Percentiles rank a stretch among this genome's conserved stretches.
phyloP scores from a whole-genome alignment of 164 flowering plant species.

The Saururus chinensis region DNA sequence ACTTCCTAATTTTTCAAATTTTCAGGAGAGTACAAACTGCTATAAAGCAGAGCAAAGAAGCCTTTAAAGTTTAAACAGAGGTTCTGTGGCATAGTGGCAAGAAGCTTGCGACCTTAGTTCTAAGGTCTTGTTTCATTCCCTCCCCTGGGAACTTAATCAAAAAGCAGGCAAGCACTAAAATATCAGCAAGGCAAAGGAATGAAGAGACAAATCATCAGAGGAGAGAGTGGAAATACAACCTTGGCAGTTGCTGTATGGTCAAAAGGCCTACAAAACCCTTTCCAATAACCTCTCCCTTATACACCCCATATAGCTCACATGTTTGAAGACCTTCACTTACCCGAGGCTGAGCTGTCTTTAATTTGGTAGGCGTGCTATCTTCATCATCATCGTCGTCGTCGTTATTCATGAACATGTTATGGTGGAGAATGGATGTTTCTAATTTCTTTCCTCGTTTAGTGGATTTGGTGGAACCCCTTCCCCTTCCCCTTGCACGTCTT shows the following conservation, averaged over 20 bases:
- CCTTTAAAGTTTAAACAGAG: too few relatives aligned
- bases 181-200: too few relatives aligned
- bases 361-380: constrained; percentile 38
- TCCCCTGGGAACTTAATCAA: too few relatives aligned
- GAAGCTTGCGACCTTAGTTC: too few relatives aligned
- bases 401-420: constrained; percentile 41
- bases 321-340: constrained; percentile 24
- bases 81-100: too few relatives aligned
- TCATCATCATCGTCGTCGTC: constrained; percentile 76
- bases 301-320: not conserved
- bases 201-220: too few relatives aligned
- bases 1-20: not conserved
- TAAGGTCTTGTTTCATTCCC: too few relatives aligned
- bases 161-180: too few relatives aligned
- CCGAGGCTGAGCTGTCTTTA: constrained; percentile 67
- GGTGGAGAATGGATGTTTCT: constrained; percentile 50
- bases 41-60: not conserved
- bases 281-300: too few relatives aligned
- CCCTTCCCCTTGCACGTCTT: constrained; percentile 80
- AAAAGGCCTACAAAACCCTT: too few relatives aligned
- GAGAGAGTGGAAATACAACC: too few relatives aligned
- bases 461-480: constrained; percentile 48
- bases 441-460: constrained; percentile 75
- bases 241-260: too few relatives aligned
- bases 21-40: not conserved